These are phyloP conservation scores for Microdochium bolleyi DNA, from an alignment of 2,329 filamentous ascomycete genomes.

Conservation along the genomic window DNA sequence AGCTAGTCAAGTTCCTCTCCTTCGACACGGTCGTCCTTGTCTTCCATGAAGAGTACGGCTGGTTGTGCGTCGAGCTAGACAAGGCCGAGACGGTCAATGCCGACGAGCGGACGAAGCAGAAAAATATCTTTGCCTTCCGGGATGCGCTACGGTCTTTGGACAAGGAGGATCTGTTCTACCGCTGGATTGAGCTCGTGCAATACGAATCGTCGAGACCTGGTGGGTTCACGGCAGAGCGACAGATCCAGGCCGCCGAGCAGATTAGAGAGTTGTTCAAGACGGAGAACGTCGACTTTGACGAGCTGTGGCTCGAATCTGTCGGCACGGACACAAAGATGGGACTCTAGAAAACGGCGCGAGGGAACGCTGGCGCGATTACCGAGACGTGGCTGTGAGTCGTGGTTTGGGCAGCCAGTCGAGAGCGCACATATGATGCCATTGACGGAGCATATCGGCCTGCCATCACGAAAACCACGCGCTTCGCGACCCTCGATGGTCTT, in stretches of 20 bases:
- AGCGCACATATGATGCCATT: too few species aligned
- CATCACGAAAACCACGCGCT: too few species aligned
- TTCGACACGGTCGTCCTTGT: conserved; percentile 67
- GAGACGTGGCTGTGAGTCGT: too few species aligned
- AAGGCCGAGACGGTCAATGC: conserved; percentile 39
- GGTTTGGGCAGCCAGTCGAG: too few species aligned
- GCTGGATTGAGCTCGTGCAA: conserved; percentile 89
- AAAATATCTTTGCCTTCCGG: conserved; percentile 63
- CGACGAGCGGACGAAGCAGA: conserved; percentile 59
- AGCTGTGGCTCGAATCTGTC: conserved; percentile 63
- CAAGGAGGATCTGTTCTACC: conserved; percentile 84
- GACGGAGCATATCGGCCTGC: too few species aligned
- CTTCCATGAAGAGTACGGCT: conserved; percentile 59
- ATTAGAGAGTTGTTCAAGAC: conserved; percentile 68
- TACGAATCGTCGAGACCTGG: conserved; percentile 74
- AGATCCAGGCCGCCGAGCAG: conserved; percentile 63
- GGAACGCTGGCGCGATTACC: too few species aligned
- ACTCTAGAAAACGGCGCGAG: conserved; percentile 2
- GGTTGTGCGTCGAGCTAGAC: conserved; percentile 59
- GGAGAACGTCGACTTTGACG: conserved; percentile 74
- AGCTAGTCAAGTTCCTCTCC: conserved; percentile 51
- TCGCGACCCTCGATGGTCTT: too few species aligned
- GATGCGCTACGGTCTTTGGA: conserved; percentile 66
- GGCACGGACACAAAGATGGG: conserved; percentile 19
- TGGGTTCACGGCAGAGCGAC: conserved; percentile 68